Percentiles rank a stretch among this genome's conserved stretches.
These are phyloP conservation scores for Penicillium macrosclerotiorum DNA, from an alignment of 495 filamentous ascomycete species.

Conservation along the genomic window DNA sequence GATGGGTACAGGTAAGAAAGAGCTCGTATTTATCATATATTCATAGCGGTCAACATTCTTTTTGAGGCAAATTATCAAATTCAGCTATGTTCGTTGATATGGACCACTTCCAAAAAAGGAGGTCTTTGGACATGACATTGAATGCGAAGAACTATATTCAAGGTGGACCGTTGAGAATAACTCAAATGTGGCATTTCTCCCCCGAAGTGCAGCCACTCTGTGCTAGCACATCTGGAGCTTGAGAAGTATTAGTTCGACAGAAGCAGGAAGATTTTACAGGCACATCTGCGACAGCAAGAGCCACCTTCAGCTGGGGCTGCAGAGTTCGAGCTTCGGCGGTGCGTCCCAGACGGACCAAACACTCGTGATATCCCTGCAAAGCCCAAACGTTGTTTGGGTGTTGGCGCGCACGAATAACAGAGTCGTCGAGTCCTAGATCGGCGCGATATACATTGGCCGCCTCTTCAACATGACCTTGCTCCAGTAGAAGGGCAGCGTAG, in stretches of 20 bases:
- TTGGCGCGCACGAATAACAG: constrained; percentile 54
- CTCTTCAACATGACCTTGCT: constrained; percentile 56
- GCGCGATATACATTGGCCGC: constrained; percentile 55
- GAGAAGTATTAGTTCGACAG: constrained; percentile 45
- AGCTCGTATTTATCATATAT: too few species aligned
- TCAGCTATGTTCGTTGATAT: too few species aligned
- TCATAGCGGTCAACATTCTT: too few species aligned
- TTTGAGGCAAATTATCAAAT: too few species aligned
- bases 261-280: constrained; percentile 58
- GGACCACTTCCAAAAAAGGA: too few species aligned
- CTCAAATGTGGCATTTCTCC: too few species aligned
- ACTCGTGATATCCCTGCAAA: constrained; percentile 65
- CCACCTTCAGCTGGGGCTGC: constrained; percentile 48
- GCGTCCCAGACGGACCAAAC: constrained; percentile 51
- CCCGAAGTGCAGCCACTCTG: too few species aligned
- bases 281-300: constrained; percentile 56
- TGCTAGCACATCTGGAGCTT: constrained; percentile 14
- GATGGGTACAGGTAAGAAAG: too few species aligned
- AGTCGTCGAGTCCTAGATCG: constrained; percentile 58
- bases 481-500: constrained; percentile 60
- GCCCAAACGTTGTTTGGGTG: constrained; percentile 70
- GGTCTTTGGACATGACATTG: too few species aligned
- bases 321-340: constrained; percentile 50
- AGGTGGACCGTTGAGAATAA: too few species aligned
- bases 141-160: too few species aligned